phyloP scores from a whole-genome alignment of 139 green algal species.

The Volvox reticuliferus region DNA sequence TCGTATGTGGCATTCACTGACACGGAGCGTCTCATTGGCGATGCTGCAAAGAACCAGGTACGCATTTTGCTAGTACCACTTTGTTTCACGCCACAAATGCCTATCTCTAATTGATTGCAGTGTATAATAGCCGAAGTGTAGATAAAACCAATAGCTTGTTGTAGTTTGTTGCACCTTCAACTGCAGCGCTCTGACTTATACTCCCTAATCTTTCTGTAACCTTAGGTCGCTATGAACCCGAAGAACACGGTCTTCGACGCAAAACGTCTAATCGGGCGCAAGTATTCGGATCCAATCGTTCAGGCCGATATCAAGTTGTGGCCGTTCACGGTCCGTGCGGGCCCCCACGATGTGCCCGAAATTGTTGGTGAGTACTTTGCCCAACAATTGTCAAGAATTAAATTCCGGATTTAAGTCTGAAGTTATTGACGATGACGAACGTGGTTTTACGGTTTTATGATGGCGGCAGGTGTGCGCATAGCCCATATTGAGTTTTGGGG shows the following conservation, averaged over 20 bases:
- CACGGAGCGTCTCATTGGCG: slow-evolving; percentile 95
- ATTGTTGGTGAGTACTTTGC: slow-evolving; percentile 43
- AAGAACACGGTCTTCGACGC: slow-evolving; percentile 98
- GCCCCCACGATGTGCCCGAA: slow-evolving; percentile 49
- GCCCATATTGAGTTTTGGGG: too few relatives aligned
- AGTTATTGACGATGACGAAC: too few relatives aligned
- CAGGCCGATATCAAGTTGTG: slow-evolving; percentile 96
- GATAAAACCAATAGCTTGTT: too few relatives aligned
- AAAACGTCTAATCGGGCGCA: slow-evolving; percentile 97
- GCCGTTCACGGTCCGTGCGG: slow-evolving; percentile 79
- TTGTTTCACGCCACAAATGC: too few relatives aligned
- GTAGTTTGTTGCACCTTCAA: too few relatives aligned
- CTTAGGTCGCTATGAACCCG: slow-evolving; percentile 46
- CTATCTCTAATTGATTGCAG: too few relatives aligned
- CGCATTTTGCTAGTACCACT: background rate
- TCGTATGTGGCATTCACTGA: slow-evolving; percentile 99
- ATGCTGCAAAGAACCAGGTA: slow-evolving; percentile 98
- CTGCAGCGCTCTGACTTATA: background rate
- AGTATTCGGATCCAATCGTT: slow-evolving; percentile 69
- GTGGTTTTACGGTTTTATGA: too few relatives aligned
- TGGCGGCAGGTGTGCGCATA: too few relatives aligned
- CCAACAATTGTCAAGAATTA: too few relatives aligned
- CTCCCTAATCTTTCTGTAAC: too few relatives aligned
- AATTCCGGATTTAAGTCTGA: too few relatives aligned
- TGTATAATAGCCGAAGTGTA: too few relatives aligned